Evolutionary conservation across 2,329 filamentous ascomycete species (phyloP).

Genomic region (Arthrobotrys musiformis): DNA sequence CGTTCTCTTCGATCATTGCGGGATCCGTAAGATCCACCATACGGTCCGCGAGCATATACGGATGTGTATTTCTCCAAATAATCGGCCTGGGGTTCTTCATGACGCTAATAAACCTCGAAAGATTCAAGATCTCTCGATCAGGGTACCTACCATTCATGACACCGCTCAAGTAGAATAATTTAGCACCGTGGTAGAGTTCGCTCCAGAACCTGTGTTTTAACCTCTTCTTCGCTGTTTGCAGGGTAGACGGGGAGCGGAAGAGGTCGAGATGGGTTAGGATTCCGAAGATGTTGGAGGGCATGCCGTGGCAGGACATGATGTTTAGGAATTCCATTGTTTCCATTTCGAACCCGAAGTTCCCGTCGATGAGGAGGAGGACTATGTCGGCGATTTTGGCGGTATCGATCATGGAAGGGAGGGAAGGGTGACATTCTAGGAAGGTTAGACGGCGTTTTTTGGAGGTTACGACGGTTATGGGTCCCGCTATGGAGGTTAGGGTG

Average conservation of each 20-base stretch:
- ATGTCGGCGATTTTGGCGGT: slow-evolving; percentile 97
- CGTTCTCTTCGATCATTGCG: slow-evolving; percentile 85
- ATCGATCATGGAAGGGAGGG: slow-evolving; percentile 95
- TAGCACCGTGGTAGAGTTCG: slow-evolving; percentile 94
- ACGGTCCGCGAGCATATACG: slow-evolving; percentile 91
- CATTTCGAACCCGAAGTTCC: slow-evolving; percentile 99
- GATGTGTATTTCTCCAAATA: slow-evolving; percentile 95
- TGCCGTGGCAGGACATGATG: slow-evolving; percentile 89
- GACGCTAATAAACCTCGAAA: slow-evolving; percentile 92
- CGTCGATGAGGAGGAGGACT: slow-evolving; percentile 96
- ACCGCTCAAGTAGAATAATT: slow-evolving; percentile 95
- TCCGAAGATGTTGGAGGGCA: slow-evolving; percentile 98
- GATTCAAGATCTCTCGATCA: slow-evolving; percentile 93
- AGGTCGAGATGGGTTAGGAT: slow-evolving; percentile 95
- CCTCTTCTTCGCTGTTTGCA: slow-evolving; percentile 94
- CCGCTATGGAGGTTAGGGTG: slow-evolving; percentile 85
- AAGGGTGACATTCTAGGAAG: slow-evolving; percentile 97
- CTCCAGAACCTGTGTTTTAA: slow-evolving; percentile 97
- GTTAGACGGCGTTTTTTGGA: slow-evolving; percentile 95
- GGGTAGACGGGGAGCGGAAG: slow-evolving; percentile 89
- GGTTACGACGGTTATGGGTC: slow-evolving; percentile 94
- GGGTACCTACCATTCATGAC: slow-evolving; percentile 97
- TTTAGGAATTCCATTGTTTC: slow-evolving; percentile 99
- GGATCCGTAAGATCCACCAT: slow-evolving; percentile 96
- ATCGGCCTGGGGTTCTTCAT: slow-evolving; percentile 99